A percentile compares a stretch with the other conserved stretches of the same genome.
These are phyloP conservation scores for Naganishia randhawae DNA, from an alignment of 768 basidiomycete species.

Conservation along the genomic window DNA sequence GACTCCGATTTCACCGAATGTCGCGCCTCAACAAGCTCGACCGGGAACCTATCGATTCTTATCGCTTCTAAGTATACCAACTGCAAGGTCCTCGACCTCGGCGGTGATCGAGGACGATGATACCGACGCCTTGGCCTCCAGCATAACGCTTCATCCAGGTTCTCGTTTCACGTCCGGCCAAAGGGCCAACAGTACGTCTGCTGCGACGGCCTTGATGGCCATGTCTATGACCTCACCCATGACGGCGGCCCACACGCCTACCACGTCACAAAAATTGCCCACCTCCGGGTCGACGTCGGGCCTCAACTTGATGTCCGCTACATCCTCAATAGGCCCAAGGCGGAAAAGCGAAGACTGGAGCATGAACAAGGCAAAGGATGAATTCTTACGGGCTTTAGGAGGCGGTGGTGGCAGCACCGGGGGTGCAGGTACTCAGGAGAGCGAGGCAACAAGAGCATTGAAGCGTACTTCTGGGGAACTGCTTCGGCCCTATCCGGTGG, in stretches of 20 bases:
- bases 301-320: conserved; percentile 25
- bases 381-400: conserved; percentile 19
- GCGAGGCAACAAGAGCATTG: conserved; percentile 13
- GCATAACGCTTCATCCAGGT: conserved; percentile 15
- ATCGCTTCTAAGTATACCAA: conserved; percentile 21
- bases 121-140: conserved; percentile 18
- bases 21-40: not conserved
- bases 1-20: not conserved
- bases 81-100: conserved; percentile 2
- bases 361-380: conserved; percentile 24
- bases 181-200: conserved; percentile 24
- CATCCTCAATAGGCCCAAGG: conserved; percentile 19
- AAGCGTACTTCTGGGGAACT: conserved; percentile 17
- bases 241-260: not conserved
- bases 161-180: conserved; percentile 18
- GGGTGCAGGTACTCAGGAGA: not conserved
- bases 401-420: not conserved
- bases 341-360: conserved; percentile 30
- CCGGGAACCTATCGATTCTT: conserved; percentile 27
- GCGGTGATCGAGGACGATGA: conserved; percentile 1
- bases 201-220: conserved; percentile 24
- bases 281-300: conserved; percentile 21
- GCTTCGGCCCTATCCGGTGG: conserved; percentile 2
- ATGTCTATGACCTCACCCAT: conserved; percentile 6
- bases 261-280: not conserved